Evolutionary conservation across 192 early-diverging fungal genomes (phyloP).

Genomic region (Geosiphon pyriformis): DNA sequence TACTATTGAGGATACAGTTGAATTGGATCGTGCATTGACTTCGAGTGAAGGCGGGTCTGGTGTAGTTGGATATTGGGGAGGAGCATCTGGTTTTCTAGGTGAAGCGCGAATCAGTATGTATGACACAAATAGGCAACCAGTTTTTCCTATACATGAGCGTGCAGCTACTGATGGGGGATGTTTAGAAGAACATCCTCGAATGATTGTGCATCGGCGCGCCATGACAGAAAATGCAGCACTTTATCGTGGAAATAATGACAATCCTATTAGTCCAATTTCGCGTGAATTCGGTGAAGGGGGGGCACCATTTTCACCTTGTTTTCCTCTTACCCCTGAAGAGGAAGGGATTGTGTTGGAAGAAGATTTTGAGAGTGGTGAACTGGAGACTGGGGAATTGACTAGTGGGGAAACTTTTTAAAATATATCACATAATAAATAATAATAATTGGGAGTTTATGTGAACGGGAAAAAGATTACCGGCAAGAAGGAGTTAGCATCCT

Average conservation of each 20-base stretch:
- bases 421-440: too few relatives aligned
- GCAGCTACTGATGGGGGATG: background rate
- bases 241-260: too few relatives aligned
- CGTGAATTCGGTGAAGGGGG: background rate
- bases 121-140: constrained; percentile 1
- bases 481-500: too few relatives aligned
- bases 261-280: background rate
- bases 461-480: too few relatives aligned
- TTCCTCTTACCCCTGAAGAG: constrained; percentile 7
- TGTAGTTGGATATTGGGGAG: constrained; percentile 23
- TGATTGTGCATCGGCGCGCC: background rate
- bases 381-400: constrained; percentile 6
- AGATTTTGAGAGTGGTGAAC: constrained; percentile 9
- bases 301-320: background rate
- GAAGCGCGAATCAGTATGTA: constrained; percentile 13
- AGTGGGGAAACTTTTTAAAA: constrained; percentile 18
- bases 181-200: background rate
- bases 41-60: constrained; percentile 11
- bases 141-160: background rate
- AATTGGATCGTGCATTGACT: constrained; percentile 35
- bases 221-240: background rate
- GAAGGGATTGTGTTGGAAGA: background rate
- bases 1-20: constrained; percentile 34
- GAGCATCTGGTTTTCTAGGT: background rate
- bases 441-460: too few relatives aligned